Conservation (phyloP, 2,329 filamentous ascomycete genomes). For the Aspergillus tanneri region DNA sequence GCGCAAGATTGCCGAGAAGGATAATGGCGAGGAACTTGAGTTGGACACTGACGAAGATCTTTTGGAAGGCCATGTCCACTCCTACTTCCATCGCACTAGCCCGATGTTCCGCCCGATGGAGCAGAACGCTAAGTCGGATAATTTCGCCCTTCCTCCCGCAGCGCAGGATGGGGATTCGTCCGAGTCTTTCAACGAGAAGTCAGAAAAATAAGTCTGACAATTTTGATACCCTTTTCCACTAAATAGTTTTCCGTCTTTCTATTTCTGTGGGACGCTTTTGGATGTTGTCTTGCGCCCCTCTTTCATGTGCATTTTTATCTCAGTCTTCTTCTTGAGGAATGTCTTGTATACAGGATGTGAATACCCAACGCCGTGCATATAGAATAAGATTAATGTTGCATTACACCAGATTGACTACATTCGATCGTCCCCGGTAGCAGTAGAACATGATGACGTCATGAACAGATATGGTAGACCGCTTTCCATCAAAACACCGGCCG, state of each 20-base stretch:
- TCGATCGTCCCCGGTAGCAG: not conserved
- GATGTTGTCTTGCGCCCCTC: slow-evolving; percentile 4
- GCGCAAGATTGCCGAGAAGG: slow-evolving; percentile 52
- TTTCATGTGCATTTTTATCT: slow-evolving; percentile 8
- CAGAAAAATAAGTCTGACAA: slow-evolving; percentile 13
- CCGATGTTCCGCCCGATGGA: slow-evolving; percentile 44
- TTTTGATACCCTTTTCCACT: slow-evolving; percentile 14
- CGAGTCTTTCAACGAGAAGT: slow-evolving; percentile 27
- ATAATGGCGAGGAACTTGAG: slow-evolving; percentile 29
- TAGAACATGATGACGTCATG: not conserved
- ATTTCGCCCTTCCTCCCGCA: slow-evolving; percentile 36
- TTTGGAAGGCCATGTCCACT: slow-evolving; percentile 51
- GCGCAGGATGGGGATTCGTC: slow-evolving; percentile 28
- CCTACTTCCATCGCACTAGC: slow-evolving; percentile 55
- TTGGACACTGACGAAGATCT: slow-evolving; percentile 48
- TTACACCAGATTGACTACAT: not conserved
- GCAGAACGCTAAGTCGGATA: slow-evolving; percentile 32
- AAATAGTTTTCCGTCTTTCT: slow-evolving; percentile 6
- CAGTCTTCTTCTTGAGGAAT: slow-evolving; percentile 1
- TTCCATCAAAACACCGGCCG: too few species aligned
- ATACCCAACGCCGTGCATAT: slow-evolving; percentile 10
- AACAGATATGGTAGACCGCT: too few species aligned
- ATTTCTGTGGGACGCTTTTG: not conserved
- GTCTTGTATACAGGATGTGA: slow-evolving; percentile 1
- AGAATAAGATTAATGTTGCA: slow-evolving; percentile 10